Base-by-base conservation (phyloP, 1,139 yeast genomes). In the Lodderomyces parapsilosis region DNA sequence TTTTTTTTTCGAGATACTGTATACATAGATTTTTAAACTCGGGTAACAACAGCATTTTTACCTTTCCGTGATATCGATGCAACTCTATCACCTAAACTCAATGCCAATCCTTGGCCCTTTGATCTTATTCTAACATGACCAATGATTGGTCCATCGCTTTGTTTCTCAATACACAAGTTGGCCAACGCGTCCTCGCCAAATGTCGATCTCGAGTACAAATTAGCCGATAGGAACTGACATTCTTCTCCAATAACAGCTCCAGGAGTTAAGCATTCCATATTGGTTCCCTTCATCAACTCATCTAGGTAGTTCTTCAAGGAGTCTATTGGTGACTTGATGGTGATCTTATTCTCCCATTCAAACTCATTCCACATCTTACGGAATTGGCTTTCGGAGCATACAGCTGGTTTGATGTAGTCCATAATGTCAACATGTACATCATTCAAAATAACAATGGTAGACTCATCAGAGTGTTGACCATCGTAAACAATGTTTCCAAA, bases 261-360 rank as follows among this genome's bases (percentile, higher is more conserved):
- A 2, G 96, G 90, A 0, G 98, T 94, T 58, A 94, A 77, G 60
- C 96, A 86, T 43, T 85, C 83, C 98, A 93, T 93, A 65, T 93
- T 91, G 9, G 99, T 93, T 40, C 90, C 93, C 49, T 76, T 74
- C 69, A 89, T 74, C 57, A 94, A 71, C 56, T 80, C 84, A 46
- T 83, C 86, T 63, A 94, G 74, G 67, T 89, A 94, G 41, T 81
- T 88, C 59, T 84, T 85, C 59, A 94, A 76, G 1, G 91, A 70
- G 36, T 78, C 67, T 56, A 84, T 75, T 44, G 74, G 75, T 2
- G 95, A 83, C 56, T 86, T 84, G 60, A 94, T 87, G 49, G 93
- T 87, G 58, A 94, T 93, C 72, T 94, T 94, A 71, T 94, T 94
- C 67, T 94, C 99, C 99, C 99, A 94, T 69, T 94, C 99, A 62